These are phyloP conservation scores for Trametes cingulata DNA, from an alignment of 768 basidiomycete species.

Conservation along the genomic window DNA sequence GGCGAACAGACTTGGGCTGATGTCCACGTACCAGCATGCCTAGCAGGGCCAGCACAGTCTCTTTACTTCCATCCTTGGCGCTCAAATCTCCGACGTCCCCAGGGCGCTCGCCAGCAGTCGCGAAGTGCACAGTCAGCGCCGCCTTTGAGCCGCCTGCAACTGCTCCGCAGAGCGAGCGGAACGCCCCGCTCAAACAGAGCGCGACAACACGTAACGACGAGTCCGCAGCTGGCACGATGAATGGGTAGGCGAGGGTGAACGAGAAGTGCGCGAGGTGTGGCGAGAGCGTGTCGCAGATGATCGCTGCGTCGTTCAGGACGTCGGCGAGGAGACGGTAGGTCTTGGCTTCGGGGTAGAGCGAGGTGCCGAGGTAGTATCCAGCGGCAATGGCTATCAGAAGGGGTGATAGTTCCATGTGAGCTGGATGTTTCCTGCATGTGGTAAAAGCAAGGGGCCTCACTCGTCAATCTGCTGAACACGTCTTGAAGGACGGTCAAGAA, in stretches of 20 bases:
- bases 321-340: conserved; percentile 69
- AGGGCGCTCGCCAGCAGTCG: conserved; percentile 47
- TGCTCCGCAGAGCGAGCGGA: conserved; percentile 62
- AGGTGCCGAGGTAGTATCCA: conserved; percentile 63
- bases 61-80: conserved; percentile 72
- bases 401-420: too few relatives aligned
- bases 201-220: conserved; percentile 46
- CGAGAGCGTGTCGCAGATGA: conserved; percentile 60
- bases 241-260: conserved; percentile 36
- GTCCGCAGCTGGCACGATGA: conserved; percentile 29
- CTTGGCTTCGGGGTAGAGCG: conserved; percentile 69
- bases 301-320: conserved; percentile 60
- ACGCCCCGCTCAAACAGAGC: conserved; percentile 59
- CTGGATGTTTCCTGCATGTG: not conserved
- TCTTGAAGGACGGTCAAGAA: conserved; percentile 69
- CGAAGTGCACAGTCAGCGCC: conserved; percentile 67
- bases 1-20: not conserved
- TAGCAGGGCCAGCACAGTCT: conserved; percentile 65
- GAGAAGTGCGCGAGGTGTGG: conserved; percentile 47
- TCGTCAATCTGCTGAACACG: conserved; percentile 60
- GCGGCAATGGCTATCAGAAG: conserved; percentile 55
- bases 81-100: conserved; percentile 73
- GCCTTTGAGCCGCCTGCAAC: conserved; percentile 71
- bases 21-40: conserved; percentile 74
- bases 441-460: conserved; percentile 38